phyloP scores from a whole-genome alignment of 352 stramenopile genomes.

The Hyphochytrium catenoides region DNA sequence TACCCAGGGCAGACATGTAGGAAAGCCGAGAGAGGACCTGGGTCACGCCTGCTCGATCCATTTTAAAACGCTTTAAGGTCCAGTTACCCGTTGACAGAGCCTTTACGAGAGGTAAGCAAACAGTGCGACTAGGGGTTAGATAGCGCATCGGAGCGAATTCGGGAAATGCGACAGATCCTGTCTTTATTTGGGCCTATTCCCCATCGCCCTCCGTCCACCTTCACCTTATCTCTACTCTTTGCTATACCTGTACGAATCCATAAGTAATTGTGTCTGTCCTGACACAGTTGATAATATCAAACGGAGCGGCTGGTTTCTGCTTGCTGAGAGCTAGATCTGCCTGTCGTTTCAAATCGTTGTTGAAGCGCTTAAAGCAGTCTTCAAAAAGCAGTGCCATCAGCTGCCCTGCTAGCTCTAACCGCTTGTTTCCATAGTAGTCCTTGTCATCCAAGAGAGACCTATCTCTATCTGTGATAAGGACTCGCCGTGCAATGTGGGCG shows the following conservation, averaged over 20 bases:
- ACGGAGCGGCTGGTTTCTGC: slow-evolving; percentile 86
- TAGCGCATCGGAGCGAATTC: too few species aligned
- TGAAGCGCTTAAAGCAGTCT: slow-evolving; percentile 96
- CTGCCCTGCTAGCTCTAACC: slow-evolving; percentile 93
- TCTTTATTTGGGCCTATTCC: too few species aligned
- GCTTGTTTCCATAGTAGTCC: slow-evolving; percentile 99
- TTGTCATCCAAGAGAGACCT: slow-evolving; percentile 86
- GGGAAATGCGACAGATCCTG: too few species aligned
- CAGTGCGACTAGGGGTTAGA: too few species aligned
- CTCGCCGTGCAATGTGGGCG: slow-evolving; percentile 83
- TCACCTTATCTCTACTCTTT: too few species aligned
- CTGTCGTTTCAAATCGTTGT: slow-evolving; percentile 91
- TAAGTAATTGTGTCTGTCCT: slow-evolving; percentile 94
- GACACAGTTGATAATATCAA: slow-evolving; percentile 95
- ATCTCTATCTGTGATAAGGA: slow-evolving; percentile 60
- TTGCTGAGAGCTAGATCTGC: slow-evolving; percentile 94
- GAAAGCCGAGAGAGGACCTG: slow-evolving; percentile 90
- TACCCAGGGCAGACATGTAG: slow-evolving; percentile 95
- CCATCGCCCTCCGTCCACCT: too few species aligned
- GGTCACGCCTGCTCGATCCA: slow-evolving; percentile 91
- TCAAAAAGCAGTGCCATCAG: slow-evolving; percentile 96
- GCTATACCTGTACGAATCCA: slow-evolving; percentile 54
- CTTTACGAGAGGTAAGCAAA: not conserved
- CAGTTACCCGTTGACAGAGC: slow-evolving; percentile 83
- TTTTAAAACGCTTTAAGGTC: slow-evolving; percentile 97